These are phyloP conservation scores for Pezicula radicicola DNA, from an alignment of 2,329 filamentous ascomycete genomes.

Conservation along the genomic window DNA sequence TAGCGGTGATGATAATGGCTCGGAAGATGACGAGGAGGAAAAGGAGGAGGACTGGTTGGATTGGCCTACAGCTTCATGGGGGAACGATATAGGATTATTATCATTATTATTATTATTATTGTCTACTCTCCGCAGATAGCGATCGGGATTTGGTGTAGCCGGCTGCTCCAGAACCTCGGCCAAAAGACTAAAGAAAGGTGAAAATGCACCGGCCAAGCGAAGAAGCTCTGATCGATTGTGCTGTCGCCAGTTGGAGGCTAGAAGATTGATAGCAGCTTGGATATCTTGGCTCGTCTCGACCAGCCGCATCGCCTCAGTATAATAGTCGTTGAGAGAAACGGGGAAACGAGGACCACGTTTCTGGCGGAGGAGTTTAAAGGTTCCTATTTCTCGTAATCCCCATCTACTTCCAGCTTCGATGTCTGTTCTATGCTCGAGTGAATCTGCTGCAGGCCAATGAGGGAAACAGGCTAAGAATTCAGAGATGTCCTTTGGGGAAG, in stretches of 20 bases:
- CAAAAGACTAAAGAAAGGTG: slow-evolving; percentile 3
- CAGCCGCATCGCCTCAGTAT: neutral
- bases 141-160: neutral
- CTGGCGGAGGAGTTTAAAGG: slow-evolving; percentile 2
- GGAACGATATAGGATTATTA: neutral
- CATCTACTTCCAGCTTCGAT: slow-evolving; percentile 3
- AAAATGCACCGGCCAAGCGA: neutral
- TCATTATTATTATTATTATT: no score
- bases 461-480: neutral
- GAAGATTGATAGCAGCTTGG: neutral
- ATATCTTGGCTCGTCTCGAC: neutral
- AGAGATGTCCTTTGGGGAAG: neutral
- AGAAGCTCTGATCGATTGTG: neutral
- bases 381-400: slow-evolving; percentile 5
- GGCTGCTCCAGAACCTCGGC: slow-evolving; percentile 3
- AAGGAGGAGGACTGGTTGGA: neutral
- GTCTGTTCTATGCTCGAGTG: neutral
- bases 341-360: neutral
- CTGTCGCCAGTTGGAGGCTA: neutral
- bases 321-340: neutral
- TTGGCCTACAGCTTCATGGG: neutral
- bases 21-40: neutral
- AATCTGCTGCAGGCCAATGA: neutral
- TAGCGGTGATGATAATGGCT: slow-evolving; percentile 3
- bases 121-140: neutral